Percentiles rank a stretch among this genome's conserved stretches.
phyloP scores from a whole-genome alignment of 2,329 filamentous ascomycete species.

The Cytospora schulzeri region DNA sequence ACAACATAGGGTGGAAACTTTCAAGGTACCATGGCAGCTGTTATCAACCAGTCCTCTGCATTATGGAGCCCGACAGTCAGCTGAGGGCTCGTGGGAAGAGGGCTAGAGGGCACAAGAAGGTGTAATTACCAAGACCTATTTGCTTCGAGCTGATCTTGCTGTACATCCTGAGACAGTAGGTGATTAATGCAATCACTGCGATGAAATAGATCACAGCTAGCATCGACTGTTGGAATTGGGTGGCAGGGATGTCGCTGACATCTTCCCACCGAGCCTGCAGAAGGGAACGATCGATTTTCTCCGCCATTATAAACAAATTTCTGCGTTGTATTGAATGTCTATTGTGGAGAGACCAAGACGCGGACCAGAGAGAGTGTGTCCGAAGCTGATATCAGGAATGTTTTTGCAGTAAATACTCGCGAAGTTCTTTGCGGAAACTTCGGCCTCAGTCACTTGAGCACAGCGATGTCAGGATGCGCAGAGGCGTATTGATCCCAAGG shows the following conservation, averaged over 20 bases:
- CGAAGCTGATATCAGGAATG: too few relatives aligned
- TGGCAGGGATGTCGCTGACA: not conserved
- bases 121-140: not conserved
- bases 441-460: too few relatives aligned
- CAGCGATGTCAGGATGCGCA: too few relatives aligned
- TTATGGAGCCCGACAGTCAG: not conserved
- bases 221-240: not conserved
- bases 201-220: not conserved
- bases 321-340: too few relatives aligned
- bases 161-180: constrained; percentile 7
- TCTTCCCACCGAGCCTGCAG: not conserved
- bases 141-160: not conserved
- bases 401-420: too few relatives aligned
- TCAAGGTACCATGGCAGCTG: not conserved
- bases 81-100: not conserved
- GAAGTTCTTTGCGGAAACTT: too few relatives aligned
- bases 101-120: fast-evolving
- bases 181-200: not conserved
- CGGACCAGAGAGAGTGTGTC: too few relatives aligned
- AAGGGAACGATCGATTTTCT: not conserved
- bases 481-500: too few relatives aligned
- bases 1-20: fast-evolving
- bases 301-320: not conserved
- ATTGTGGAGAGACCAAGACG: too few relatives aligned
- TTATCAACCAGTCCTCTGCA: constrained; percentile 7